Evolutionary conservation across 2,329 filamentous ascomycete genomes (phyloP).

Genomic region (Cadophora luteo-olivacea): DNA sequence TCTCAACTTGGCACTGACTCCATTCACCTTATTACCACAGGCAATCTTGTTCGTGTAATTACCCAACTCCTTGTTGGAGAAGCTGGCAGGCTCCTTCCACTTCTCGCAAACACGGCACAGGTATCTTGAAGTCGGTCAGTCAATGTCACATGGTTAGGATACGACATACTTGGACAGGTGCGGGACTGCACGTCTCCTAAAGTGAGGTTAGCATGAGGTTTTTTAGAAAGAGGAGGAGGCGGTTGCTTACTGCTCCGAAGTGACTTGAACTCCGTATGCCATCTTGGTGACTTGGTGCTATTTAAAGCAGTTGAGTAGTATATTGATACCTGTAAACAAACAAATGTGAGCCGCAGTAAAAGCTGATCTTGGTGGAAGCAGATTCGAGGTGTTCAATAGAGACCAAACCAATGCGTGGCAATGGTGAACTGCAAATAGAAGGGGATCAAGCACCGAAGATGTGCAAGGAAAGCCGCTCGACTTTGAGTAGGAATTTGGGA

Average conservation of each 20-base stretch:
- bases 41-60: slow-evolving; percentile 39
- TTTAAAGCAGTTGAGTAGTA: background rate
- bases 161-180: slow-evolving; percentile 15
- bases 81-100: slow-evolving; percentile 47
- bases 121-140: slow-evolving; percentile 46
- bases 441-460: background rate
- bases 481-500: background rate
- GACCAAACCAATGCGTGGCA: background rate
- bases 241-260: slow-evolving; percentile 4
- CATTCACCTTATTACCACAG: slow-evolving; percentile 28
- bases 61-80: slow-evolving; percentile 56
- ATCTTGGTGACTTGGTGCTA: background rate
- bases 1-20: slow-evolving; percentile 33
- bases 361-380: too few relatives aligned
- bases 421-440: background rate
- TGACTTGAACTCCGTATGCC: background rate
- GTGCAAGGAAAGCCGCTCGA: background rate
- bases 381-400: background rate
- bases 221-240: background rate
- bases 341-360: background rate
- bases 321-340: background rate
- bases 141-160: background rate
- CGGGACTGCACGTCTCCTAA: slow-evolving; percentile 6
- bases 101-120: slow-evolving; percentile 55
- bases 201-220: background rate